Evolutionary conservation across 2,329 filamentous ascomycete species (phyloP), one percentile per base, ranked within the genome.

Genomic region (Fusarium phyllophilum): DNA sequence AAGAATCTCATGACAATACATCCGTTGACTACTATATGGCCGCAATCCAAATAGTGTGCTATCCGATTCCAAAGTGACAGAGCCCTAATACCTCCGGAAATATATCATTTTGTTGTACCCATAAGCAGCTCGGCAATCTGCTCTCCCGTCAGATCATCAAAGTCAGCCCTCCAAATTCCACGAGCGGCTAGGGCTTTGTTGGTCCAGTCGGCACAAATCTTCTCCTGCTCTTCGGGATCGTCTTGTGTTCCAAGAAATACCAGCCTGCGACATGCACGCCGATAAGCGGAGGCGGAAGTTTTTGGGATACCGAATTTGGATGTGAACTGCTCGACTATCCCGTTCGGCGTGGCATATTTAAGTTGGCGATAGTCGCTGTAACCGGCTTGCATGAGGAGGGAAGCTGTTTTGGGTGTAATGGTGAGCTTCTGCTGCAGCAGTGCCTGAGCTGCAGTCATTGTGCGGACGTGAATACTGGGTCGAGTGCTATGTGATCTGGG

Each of bases 401-500:
- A 52, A 20, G 49, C 49, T 1, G 33, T 52, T 26, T 52, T 52
- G 18, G 49, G 33, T 15, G 49, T 52, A 9, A 52, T 52, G 6
- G 49, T 36, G 17, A 52, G 17, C 33, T 36, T 52, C 14, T 36
- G 49, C 12, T 52, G 49, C 13, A 52, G 12, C 8, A 36, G 0
- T 22, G 49, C 49, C 6, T 52, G 33, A 1, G 9, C 13, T 52
- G 49, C 36, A 8, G 49, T 2, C 49, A 36, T 52, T 1, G 1
- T 52, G 49, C 12, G 0, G 49, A 6, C 33, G 49, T 52, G 49
- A 52, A 26, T 52, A 17, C 33, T 26, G 6, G 31, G 9, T 8
- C 0, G 2, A 26, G 49, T 20, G n/a, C 17, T 26, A 4, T 4
- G 9, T 1, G 13, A 22, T 12, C 22, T 11, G n/a, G n/a, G 18